Conservation (phyloP, 306 rosid species). For the Vigna hirtella region DNA sequence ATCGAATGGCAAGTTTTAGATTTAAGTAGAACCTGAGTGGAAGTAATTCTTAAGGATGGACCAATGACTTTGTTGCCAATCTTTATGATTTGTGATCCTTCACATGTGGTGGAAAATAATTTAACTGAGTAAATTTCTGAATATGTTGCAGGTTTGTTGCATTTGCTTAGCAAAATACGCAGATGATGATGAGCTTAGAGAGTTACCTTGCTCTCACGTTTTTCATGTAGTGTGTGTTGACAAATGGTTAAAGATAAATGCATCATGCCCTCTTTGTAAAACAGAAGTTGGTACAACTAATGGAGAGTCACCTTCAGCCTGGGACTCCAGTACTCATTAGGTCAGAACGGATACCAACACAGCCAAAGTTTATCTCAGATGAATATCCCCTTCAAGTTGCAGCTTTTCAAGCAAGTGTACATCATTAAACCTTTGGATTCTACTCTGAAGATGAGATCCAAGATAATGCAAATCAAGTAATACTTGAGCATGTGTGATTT, state of each 20-base stretch:
- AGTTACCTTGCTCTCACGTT: constrained; percentile 73
- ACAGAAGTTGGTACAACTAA: constrained; percentile 55
- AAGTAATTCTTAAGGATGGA: background rate
- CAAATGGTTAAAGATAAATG: constrained; percentile 83
- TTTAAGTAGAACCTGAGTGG: constrained; percentile 1
- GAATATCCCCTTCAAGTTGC: constrained; percentile 28
- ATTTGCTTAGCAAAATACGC: constrained; percentile 73
- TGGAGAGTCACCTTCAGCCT: constrained; percentile 35
- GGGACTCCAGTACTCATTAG: constrained; percentile 58
- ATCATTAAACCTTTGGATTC: constrained; percentile 15
- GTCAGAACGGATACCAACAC: background rate
- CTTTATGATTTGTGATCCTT: background rate
- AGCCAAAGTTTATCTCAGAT: background rate
- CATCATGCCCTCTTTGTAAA: constrained; percentile 81
- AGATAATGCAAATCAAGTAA: constrained; percentile 11
- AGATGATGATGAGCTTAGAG: constrained; percentile 73
- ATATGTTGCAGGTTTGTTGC: constrained; percentile 66
- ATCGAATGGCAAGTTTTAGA: background rate
- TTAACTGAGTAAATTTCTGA: constrained; percentile 16
- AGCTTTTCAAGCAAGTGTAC: constrained; percentile 34
- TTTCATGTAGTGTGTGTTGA: constrained; percentile 73
- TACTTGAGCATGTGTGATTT: constrained; percentile 14
- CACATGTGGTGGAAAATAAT: background rate
- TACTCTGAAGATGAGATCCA: constrained; percentile 29
- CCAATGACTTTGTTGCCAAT: no score